These are phyloP conservation scores for Suhomyces canberraensis DNA, from an alignment of 805 yeast genomes.

Conservation along the genomic window DNA sequence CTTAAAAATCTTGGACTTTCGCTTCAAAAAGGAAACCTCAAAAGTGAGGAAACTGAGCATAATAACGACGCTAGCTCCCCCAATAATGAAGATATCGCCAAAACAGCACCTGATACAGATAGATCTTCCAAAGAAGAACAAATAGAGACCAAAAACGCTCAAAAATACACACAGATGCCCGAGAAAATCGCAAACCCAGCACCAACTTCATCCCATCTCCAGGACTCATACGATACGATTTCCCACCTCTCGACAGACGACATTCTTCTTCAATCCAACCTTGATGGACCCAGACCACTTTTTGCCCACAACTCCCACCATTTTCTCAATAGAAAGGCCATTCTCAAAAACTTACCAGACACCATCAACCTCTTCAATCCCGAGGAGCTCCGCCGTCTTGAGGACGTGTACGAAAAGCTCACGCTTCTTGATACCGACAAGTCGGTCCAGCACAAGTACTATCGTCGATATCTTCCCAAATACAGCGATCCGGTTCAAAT, in stretches of 20 bases:
- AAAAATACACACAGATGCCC: background rate
- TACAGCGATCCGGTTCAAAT: constrained; percentile 29
- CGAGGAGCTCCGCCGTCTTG: constrained; percentile 25
- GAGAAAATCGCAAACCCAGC: background rate
- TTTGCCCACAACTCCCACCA: constrained; percentile 33
- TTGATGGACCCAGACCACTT: constrained; percentile 36
- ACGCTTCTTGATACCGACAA: constrained; percentile 34
- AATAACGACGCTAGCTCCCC: background rate
- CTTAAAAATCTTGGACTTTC: constrained; percentile 31
- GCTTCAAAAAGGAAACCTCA: constrained; percentile 31
- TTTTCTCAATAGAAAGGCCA: constrained; percentile 29
- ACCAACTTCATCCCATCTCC: constrained; percentile 7
- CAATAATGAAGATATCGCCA: background rate
- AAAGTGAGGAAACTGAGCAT: constrained; percentile 6
- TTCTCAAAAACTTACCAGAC: constrained; percentile 33
- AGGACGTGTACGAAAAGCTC: constrained; percentile 29
- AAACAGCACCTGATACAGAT: background rate
- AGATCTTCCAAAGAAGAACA: background rate
- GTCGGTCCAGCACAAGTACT: constrained; percentile 36
- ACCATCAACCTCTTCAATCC: constrained; percentile 33
- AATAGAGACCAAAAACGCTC: background rate
- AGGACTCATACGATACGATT: constrained; percentile 25
- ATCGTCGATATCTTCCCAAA: constrained; percentile 28
- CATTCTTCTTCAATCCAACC: constrained; percentile 30
- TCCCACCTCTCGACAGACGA: constrained; percentile 39